Conservation (phyloP, 139 green algal genomes). For the Micractinium sp. region DNA sequence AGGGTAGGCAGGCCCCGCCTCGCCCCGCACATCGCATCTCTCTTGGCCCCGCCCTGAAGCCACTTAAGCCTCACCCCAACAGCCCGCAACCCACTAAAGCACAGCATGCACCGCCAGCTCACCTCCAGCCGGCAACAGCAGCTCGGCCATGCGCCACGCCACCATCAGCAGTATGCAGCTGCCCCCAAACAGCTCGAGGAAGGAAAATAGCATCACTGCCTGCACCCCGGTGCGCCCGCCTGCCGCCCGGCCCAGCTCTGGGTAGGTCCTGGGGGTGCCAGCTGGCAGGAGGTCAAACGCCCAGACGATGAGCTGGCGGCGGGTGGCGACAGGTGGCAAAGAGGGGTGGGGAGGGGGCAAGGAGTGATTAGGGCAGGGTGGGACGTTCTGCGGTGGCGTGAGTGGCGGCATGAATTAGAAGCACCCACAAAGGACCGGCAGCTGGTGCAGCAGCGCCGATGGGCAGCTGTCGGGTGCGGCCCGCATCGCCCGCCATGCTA, state of each 20-base stretch:
- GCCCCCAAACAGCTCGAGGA: conserved; percentile 20
- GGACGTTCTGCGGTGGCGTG: too few relatives aligned
- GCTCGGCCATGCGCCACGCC: conserved; percentile 49
- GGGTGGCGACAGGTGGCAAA: not conserved
- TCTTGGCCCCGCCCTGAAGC: too few relatives aligned
- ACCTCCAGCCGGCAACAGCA: conserved; percentile 36
- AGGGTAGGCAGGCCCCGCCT: too few relatives aligned
- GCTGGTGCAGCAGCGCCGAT: too few relatives aligned
- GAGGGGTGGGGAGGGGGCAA: not conserved
- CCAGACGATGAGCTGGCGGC: conserved; percentile 42
- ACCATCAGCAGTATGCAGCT: conserved; percentile 54
- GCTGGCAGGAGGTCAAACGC: conserved; percentile 44
- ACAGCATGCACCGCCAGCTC: not conserved
- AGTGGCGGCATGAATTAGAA: too few relatives aligned
- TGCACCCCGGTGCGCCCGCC: not conserved
- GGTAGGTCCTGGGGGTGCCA: conserved; percentile 35
- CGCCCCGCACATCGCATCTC: too few relatives aligned
- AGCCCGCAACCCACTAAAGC: not conserved
- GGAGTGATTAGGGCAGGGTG: too few relatives aligned
- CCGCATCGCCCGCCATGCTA: too few relatives aligned
- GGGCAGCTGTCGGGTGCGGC: too few relatives aligned
- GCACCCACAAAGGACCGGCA: too few relatives aligned
- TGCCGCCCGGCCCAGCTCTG: conserved; percentile 37
- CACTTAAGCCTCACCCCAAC: not conserved
- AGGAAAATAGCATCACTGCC: conserved; percentile 44